Evolutionary conservation across 768 basidiomycete species (phyloP).

Genomic region (Podaxis sp.): DNA sequence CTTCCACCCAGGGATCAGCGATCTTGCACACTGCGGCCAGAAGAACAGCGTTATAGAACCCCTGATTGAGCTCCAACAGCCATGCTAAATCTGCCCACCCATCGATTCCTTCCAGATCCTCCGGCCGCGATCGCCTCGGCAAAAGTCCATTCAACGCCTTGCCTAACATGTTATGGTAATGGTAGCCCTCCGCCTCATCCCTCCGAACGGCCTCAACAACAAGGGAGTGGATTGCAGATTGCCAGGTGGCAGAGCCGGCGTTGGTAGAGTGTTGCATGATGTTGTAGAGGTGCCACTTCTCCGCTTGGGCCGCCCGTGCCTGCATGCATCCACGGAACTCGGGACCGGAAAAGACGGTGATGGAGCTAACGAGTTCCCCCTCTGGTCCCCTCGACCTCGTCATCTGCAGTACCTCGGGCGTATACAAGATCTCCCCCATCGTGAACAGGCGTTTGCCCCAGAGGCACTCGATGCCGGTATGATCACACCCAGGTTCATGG

Average conservation of each 20-base stretch:
- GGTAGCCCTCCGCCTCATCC: slow-evolving; percentile 18
- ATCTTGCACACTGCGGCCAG: slow-evolving; percentile 25
- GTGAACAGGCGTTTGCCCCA: slow-evolving; percentile 13
- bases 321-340: slow-evolving; percentile 10
- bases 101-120: slow-evolving; percentile 16
- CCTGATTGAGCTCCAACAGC: slow-evolving; percentile 27
- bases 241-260: slow-evolving; percentile 21
- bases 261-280: slow-evolving; percentile 23
- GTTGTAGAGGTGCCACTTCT: slow-evolving; percentile 21
- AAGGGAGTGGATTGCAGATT: slow-evolving; percentile 24
- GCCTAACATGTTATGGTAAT: slow-evolving; percentile 22
- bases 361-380: background rate
- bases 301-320: slow-evolving; percentile 9
- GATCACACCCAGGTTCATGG: slow-evolving; percentile 7
- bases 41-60: slow-evolving; percentile 25
- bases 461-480: slow-evolving; percentile 5
- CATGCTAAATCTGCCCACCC: slow-evolving; percentile 28
- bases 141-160: slow-evolving; percentile 26
- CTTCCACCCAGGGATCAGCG: background rate
- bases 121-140: slow-evolving; percentile 20
- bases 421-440: slow-evolving; percentile 10
- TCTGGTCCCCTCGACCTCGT: background rate
- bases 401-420: slow-evolving; percentile 8
- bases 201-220: slow-evolving; percentile 25
- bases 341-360: slow-evolving; percentile 1